Evolutionary conservation across 2,329 filamentous ascomycete species (phyloP), one percentile per base, ranked within the genome.

Genomic region (Fusarium pseudograminearum): DNA sequence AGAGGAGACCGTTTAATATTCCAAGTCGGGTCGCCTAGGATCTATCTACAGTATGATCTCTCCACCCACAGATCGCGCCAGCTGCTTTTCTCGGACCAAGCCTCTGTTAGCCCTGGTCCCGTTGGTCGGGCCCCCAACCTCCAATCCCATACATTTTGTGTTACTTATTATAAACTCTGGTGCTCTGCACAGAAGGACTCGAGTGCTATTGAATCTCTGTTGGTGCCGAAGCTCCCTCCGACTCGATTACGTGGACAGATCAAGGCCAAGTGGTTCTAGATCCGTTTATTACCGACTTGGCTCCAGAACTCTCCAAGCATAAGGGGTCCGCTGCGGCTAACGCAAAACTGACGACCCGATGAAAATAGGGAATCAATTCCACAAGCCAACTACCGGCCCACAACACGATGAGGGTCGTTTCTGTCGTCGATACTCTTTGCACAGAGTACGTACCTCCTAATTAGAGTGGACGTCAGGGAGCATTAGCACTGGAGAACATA

Each of bases 51-150:
- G 33, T 40, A 40, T 60, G 59, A 73, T 74, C 65, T 74, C 67
- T 65, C 73, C 73, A 74, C 71, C 57, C 52, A 72, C 36, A 74
- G 73, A 74, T 74, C 71, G 73, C 73, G 65, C 73, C 71, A 74
- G 60, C 56, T 46, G 10, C n/a, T 70, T 52, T 65, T 62, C 52
- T 50, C 63, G 34, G 64, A 52, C 65, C 64, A 46, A n/a, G 38
- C 51, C 46, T 51, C 56, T 52, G 40, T 47, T 30, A 30, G 28
- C 63, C 67, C 67, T 67, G 50, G 46, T 34, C 48, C 44, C 33
- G 9, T 30, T 40, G 15, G 24, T 22, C 34, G 15, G 24, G 22
- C 31, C 51, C 51, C 67, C 51, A 68, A 34, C 63, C 54, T 67
- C 62, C 56, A 42, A 20, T 51, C 52, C 60, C 33, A 48, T 14